Conservation (phyloP, 768 basidiomycete genomes). For the Panus rudis region DNA sequence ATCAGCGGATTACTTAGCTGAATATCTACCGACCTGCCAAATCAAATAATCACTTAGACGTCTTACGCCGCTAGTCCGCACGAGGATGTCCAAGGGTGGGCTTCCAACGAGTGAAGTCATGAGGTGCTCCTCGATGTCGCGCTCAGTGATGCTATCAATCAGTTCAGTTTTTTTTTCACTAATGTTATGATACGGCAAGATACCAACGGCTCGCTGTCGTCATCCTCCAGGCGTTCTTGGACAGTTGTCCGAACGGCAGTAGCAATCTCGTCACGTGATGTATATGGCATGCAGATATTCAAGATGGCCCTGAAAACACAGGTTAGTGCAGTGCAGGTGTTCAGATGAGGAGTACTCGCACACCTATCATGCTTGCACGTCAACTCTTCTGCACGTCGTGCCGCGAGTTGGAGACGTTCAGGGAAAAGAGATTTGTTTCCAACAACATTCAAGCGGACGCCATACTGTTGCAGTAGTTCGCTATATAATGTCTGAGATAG, state of each 20-base stretch:
- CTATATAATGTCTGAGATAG: constrained; percentile 36
- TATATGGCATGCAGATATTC: constrained; percentile 90
- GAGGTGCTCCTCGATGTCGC: constrained; percentile 59
- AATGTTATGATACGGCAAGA: no score
- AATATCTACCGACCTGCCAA: constrained; percentile 95
- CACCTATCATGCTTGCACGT: constrained; percentile 72
- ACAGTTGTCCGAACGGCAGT: constrained; percentile 59
- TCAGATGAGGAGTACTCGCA: not conserved
- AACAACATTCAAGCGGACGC: constrained; percentile 78
- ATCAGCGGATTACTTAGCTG: no score
- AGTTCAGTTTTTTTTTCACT: no score
- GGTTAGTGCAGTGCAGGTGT: not conserved
- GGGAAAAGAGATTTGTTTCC: constrained; percentile 80
- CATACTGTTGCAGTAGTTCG: constrained; percentile 72
- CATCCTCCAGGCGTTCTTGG: constrained; percentile 29
- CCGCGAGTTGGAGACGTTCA: constrained; percentile 56
- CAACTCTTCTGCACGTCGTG: constrained; percentile 64
- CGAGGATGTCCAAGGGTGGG: constrained; percentile 81
- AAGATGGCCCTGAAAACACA: constrained; percentile 59
- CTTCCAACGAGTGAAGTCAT: constrained; percentile 59
- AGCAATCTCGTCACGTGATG: constrained; percentile 87
- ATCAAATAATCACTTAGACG: constrained; percentile 85
- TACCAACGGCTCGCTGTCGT: constrained; percentile 14
- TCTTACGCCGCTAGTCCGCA: constrained; percentile 88
- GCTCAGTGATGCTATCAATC: constrained; percentile 46